Evolutionary conservation across 1,139 yeast genomes (phyloP), one percentile per base, ranked within the genome.

Genomic region (Candida smagusa): DNA sequence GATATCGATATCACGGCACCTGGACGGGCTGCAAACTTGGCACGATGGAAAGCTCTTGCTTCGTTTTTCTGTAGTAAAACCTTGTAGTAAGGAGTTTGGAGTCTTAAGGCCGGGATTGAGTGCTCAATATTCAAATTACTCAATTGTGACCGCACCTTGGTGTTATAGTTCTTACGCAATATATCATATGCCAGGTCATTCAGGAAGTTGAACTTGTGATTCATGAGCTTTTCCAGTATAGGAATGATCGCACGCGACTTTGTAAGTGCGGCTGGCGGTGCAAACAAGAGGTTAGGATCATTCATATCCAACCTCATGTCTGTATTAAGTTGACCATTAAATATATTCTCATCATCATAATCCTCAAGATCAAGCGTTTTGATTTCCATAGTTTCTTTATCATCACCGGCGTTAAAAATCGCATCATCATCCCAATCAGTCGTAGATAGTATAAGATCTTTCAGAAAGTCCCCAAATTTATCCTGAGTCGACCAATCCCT

Each of bases 71-170:
- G 68, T 30, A 89, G 65, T 44, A 73, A 79, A 22, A 90, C 97
- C 55, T 84, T 87, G 62, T 89, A 94, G 59, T 81, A 90, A 5
- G 99, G 99, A 0, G 90, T 77, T 61, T 94, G 98, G 35, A 94
- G 68, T 37, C 95, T 71, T 28, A 81, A 59, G 0, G 98, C 97
- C 2, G 96, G 96, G 52, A 81, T 74, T 0, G 97, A 79, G 59
- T 94, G 98, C 52, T 94, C 98, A 44, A 94, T 89, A 40, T 79
- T 83, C 46, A 94, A 70, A 48, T 92, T 88, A 41, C 97, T 95
- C 53, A 94, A 82, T 13, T 95, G 95, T 5, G 96, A 82, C 58
- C 99, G 81, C 27, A 92, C 88, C 65, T 88, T 90, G 33, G 95
- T 82, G 55, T 88, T 95, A 57, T 90, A 89, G 50, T 89, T 90